Evolutionary conservation across 805 yeast genomes (phyloP), one percentile per base, ranked within the genome.

Genomic region (Cyberlindnera xylosilytica): DNA sequence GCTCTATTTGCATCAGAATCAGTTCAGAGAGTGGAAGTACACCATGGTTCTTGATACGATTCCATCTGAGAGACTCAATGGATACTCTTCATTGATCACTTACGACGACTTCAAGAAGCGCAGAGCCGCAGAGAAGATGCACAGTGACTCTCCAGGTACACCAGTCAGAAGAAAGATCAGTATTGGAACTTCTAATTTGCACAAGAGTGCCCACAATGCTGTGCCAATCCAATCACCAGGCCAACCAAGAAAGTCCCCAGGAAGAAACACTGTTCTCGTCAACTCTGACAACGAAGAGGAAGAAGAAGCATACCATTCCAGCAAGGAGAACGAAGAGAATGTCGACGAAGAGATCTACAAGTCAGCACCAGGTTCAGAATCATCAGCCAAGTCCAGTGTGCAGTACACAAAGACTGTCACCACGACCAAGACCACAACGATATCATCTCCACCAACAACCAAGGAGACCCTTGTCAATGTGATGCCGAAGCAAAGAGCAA

Each of bases 141-240:
- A 20, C 34, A 32, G 27, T 16, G 58, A 54, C 22, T 74, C 85
- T 1, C 82, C 84, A 47, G 74, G 78, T 28, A 86, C 95, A 0
- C 95, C 95, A 4, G 75, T 83, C 23, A 74, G 95, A 59, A 74
- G 87, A 58, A 74, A 82, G 53, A 77, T 79, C 44, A 71, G 81
- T 50, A 78, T 79, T 49, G 73, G 81, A 42, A 85, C 90, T 4
- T 81, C 87, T 0, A 77, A 79, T 43, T 78, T 84, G 27, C 69
- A 72, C 24, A 76, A 81, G 39, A 79, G 82, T 53, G 75, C 78
- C 24, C 84, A 77, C 54, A 76, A 81, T 29, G 93, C 93, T 0
- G 89, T 93, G 16, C 99, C 98, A 5, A 76, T 77, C 51, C 87
- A 87, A 38, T 87, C 97, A 2, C 99, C 99, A 0, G 99, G 98